Evolutionary conservation across 495 filamentous ascomycete species (phyloP), one percentile per base, ranked within the genome.

Genomic region (Daldinia bambusicola): DNA sequence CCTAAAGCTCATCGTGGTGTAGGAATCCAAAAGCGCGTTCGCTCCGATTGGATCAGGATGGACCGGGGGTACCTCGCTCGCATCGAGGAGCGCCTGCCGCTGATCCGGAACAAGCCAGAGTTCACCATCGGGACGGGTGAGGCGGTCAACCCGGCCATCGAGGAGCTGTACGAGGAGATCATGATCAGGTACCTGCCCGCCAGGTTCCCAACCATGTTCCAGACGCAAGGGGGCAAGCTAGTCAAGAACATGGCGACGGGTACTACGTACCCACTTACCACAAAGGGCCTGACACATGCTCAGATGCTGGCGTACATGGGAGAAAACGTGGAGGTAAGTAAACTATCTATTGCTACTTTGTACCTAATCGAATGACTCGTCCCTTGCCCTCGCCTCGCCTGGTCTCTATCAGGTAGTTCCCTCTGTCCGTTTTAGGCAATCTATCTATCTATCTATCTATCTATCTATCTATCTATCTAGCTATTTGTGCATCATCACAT

Each of bases 121-220:
- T 66, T 62, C 8, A 66, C 67, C 2, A 65, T 74, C 60, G 70
- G 70, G 10, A 55, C 55, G 2, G 61, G 66, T 22, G 67, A 70
- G 38, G 61, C 45, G 14, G 66, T 65, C 26, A 66, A 70, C 55
- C 67, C 70, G 5, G 70, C 70, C 10, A 74, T 74, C 31, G 59
- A 60, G 51, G 70, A 74, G 32, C 18, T 74, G 9, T 74, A 65
- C 34, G 66, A 66, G 6, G 66, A 74, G 51, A 43, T 74, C 20
- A 70, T 74, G 67, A 69, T 74, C 43, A 70, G 60, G 16, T 62
- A 74, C 18, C 34, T 70, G 5, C 70, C 70, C 14, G 61, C 37
- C 16, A 60, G 70, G 32, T 74, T 69, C 48, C 70, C 70, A 9
- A 74, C 70, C 6, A 74, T 74, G 56, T 74, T 74, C 43, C 56